phyloP scores from a whole-genome alignment of 768 basidiomycete genomes.

The Pleurotus tuber-regium region DNA sequence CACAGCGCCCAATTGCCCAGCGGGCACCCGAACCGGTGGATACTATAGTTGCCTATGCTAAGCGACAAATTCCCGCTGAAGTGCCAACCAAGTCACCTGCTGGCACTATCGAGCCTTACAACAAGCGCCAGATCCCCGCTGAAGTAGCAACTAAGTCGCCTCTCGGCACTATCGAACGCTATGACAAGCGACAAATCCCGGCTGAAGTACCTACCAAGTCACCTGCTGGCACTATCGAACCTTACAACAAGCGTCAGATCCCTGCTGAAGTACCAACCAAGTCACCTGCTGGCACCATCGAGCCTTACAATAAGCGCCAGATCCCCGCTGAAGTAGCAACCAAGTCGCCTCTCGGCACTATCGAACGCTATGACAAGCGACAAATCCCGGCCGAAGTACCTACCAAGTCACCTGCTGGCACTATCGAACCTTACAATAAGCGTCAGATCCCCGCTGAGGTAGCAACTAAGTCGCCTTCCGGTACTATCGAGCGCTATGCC shows the following conservation, averaged over 20 bases:
- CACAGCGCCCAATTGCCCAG: slow-evolving; percentile 21
- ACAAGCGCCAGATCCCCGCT: slow-evolving; percentile 20
- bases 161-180: slow-evolving; percentile 22
- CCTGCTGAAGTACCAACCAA: slow-evolving; percentile 23
- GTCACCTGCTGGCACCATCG: slow-evolving; percentile 21
- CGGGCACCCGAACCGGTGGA: slow-evolving; percentile 33
- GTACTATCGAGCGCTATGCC: slow-evolving; percentile 28
- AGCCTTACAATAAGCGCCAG: slow-evolving; percentile 21
- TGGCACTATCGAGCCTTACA: slow-evolving; percentile 25
- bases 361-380: slow-evolving; percentile 21
- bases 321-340: slow-evolving; percentile 28
- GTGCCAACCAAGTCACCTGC: slow-evolving; percentile 23
- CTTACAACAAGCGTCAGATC: slow-evolving; percentile 23
- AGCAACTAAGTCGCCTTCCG: slow-evolving; percentile 31
- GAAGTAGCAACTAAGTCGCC: slow-evolving; percentile 22
- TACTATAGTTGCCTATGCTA: slow-evolving; percentile 42
- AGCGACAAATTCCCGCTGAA: slow-evolving; percentile 31
- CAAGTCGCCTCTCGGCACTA: slow-evolving; percentile 19
- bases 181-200: slow-evolving; percentile 26
- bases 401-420: slow-evolving; percentile 21
- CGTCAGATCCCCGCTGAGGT: slow-evolving; percentile 21
- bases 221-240: slow-evolving; percentile 20
- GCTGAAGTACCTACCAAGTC: slow-evolving; percentile 22
- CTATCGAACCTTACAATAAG: slow-evolving; percentile 17
- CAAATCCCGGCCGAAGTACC: slow-evolving; percentile 28